phyloP scores from a whole-genome alignment of 2,329 filamentous ascomycete species.

The Cephalotrichum gorgonifer region DNA sequence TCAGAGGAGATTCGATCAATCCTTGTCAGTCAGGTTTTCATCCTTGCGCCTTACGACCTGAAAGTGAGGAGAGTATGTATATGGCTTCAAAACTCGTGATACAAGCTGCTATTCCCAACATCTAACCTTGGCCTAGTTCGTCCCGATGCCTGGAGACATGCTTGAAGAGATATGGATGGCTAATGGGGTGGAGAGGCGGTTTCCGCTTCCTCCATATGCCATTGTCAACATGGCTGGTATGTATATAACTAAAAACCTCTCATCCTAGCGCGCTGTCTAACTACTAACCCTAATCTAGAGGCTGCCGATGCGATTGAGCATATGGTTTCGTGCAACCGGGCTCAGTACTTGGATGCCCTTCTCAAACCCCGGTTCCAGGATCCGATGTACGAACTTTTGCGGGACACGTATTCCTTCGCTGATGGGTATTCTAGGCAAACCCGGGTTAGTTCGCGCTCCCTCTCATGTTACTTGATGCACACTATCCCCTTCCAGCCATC shows the following conservation, averaged over 20 bases:
- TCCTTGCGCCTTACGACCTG: conserved; percentile 14
- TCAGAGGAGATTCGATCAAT: conserved; percentile 3
- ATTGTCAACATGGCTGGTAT: conserved; percentile 45
- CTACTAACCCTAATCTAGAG: too few species aligned
- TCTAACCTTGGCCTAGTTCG: too few species aligned
- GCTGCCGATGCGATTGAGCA: conserved; percentile 14
- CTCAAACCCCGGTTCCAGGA: background rate
- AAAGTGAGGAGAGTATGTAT: conserved; percentile 40
- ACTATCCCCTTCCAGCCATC: too few species aligned
- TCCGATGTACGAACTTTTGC: background rate
- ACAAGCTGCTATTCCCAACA: too few species aligned
- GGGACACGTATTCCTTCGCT: background rate
- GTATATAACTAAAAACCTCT: too few species aligned
- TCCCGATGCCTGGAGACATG: conserved; percentile 43
- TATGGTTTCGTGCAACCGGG: background rate
- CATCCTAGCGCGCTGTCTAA: too few species aligned
- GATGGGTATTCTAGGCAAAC: background rate
- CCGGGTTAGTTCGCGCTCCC: conserved; percentile 2
- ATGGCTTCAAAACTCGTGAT: too few species aligned
- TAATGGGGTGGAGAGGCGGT: conserved; percentile 32
- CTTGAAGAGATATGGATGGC: conserved; percentile 41
- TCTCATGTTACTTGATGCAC: too few species aligned
- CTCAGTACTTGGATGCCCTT: background rate
- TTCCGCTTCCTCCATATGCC: conserved; percentile 44
- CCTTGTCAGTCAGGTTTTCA: conserved; percentile 2